A percentile compares a stretch with the other conserved stretches of the same genome.
These are phyloP conservation scores for Boeremia exigua DNA, from an alignment of 2,329 filamentous ascomycete genomes.

Conservation along the genomic window DNA sequence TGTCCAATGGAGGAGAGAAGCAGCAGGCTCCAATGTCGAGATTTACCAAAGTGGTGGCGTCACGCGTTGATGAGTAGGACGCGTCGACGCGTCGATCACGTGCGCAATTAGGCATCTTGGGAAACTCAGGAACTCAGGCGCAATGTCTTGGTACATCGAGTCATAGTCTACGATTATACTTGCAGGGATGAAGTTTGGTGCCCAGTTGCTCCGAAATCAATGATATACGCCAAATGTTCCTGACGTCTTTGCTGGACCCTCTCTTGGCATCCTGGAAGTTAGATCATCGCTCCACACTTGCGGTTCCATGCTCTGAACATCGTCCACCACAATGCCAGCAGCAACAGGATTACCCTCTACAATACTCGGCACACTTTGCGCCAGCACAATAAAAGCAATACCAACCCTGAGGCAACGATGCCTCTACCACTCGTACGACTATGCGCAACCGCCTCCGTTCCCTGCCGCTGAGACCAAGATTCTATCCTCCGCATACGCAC, in stretches of 20 bases:
- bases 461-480: conserved; percentile 74
- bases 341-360: conserved; percentile 33
- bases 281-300: conserved; percentile 25
- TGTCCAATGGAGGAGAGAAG: neutral
- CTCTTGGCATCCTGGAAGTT: neutral
- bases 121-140: too few species aligned
- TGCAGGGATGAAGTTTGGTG: too few species aligned
- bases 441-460: conserved; percentile 63
- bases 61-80: conserved; percentile 7
- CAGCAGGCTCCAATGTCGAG: conserved; percentile 1
- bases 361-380: conserved; percentile 32
- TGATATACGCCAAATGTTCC: neutral
- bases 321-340: conserved; percentile 37
- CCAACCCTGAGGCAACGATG: conserved; percentile 26
- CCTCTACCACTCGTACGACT: conserved; percentile 47
- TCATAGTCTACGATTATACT: too few species aligned
- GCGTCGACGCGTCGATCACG: conserved; percentile 16
- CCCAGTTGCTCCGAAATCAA: too few species aligned
- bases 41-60: conserved; percentile 12
- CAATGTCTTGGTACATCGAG: too few species aligned
- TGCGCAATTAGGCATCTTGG: neutral
- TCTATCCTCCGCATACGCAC: conserved; percentile 77
- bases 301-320: conserved; percentile 8
- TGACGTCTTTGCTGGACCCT: neutral
- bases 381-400: conserved; percentile 25